phyloP scores from a whole-genome alignment of 1,284 basidiomycete species.

The Puccinia triticina region DNA sequence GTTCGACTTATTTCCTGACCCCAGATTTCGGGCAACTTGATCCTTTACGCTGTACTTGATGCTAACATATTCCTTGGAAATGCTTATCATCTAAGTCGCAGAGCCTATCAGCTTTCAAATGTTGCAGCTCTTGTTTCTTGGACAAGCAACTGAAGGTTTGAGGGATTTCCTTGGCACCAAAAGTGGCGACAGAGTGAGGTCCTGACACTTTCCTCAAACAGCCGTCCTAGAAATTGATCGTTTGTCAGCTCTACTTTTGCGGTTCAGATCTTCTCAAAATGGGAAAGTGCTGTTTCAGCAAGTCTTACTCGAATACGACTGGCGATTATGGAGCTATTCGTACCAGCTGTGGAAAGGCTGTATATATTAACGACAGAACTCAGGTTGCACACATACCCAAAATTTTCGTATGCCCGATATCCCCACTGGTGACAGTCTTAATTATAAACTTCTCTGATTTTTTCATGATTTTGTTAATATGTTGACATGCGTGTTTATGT shows the following conservation, averaged over 20 bases:
- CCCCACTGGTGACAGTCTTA: neutral
- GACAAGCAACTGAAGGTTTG: constrained; percentile 39
- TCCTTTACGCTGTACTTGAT: neutral
- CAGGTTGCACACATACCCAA: constrained; percentile 17
- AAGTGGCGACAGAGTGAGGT: constrained; percentile 39
- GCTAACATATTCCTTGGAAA: neutral
- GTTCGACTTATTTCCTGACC: neutral
- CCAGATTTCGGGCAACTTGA: neutral
- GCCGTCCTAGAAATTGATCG: neutral
- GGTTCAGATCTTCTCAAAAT: constrained; percentile 44
- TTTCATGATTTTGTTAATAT: neutral
- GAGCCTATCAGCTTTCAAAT: constrained; percentile 35
- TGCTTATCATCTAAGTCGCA: neutral
- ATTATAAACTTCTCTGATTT: neutral
- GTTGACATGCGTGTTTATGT: neutral
- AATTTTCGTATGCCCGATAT: constrained; percentile 35
- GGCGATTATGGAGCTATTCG: constrained; percentile 29
- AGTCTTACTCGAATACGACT: constrained; percentile 35
- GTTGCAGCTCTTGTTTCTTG: constrained; percentile 42
- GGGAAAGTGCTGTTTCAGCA: constrained; percentile 33
- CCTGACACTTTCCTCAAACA: neutral
- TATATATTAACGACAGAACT: constrained; percentile 34
- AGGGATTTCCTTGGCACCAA: constrained; percentile 48
- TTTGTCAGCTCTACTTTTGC: neutral
- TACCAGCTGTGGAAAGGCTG: constrained; percentile 35